phyloP scores from a whole-genome alignment of 2,329 filamentous ascomycete genomes.

The Piedraia hortae region DNA sequence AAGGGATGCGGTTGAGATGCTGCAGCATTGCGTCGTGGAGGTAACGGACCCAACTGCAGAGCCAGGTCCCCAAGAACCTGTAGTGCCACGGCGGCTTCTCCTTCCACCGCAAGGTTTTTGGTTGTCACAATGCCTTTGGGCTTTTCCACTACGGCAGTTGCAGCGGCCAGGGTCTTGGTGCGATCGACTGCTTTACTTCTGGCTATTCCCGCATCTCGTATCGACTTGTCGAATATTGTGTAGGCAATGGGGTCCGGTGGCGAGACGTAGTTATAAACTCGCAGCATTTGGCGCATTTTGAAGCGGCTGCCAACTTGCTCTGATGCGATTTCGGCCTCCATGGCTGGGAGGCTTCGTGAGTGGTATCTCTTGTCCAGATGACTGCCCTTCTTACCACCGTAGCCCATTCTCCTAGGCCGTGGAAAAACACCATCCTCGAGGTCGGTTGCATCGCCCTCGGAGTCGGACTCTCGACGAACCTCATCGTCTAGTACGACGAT shows the following conservation, averaged over 20 bases:
- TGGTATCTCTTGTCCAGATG: slow-evolving; percentile 8
- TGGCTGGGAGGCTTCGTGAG: slow-evolving; percentile 8
- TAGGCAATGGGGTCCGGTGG: slow-evolving; percentile 9
- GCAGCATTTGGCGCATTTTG: slow-evolving; percentile 7
- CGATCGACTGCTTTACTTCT: slow-evolving; percentile 12
- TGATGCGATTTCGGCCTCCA: slow-evolving; percentile 7
- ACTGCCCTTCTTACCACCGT: slow-evolving; percentile 6
- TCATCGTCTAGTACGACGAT: slow-evolving; percentile 8
- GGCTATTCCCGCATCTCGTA: slow-evolving; percentile 16
- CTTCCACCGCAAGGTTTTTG: too few species aligned
- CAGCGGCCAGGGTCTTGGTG: slow-evolving; percentile 12
- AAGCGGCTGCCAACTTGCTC: slow-evolving; percentile 6
- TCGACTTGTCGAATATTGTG: slow-evolving; percentile 16
- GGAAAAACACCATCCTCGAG: slow-evolving; percentile 14
- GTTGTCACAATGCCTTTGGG: slow-evolving; percentile 6
- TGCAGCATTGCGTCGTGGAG: too few species aligned
- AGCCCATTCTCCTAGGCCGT: slow-evolving; percentile 13
- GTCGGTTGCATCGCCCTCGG: slow-evolving; percentile 6
- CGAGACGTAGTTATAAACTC: slow-evolving; percentile 11
- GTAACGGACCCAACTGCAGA: too few species aligned
- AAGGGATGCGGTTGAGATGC: too few species aligned
- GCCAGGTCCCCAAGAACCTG: slow-evolving; percentile 9
- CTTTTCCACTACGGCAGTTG: slow-evolving; percentile 11
- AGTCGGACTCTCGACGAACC: slow-evolving; percentile 3
- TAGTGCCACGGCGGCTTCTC: slow-evolving; percentile 16